A percentile compares a stretch with the other conserved stretches of the same genome.
These are phyloP conservation scores for Heterobasidion irregulare DNA, from an alignment of 1,284 basidiomycete genomes.

Conservation along the genomic window DNA sequence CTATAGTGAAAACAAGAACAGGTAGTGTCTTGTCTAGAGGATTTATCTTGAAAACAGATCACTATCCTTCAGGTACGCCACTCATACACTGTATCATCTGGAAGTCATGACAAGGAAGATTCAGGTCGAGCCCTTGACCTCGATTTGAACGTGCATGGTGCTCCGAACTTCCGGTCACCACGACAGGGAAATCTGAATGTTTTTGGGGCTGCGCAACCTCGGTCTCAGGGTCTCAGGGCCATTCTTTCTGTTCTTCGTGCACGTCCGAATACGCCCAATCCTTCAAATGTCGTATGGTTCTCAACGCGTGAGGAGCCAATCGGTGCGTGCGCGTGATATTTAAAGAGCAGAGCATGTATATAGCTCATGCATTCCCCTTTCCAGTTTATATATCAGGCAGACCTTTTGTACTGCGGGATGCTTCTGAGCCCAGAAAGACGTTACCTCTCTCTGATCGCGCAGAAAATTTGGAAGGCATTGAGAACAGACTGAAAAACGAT, in stretches of 20 bases:
- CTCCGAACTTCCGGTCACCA: conserved; percentile 90
- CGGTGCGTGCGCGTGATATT: conserved; percentile 29
- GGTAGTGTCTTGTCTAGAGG: conserved; percentile 88
- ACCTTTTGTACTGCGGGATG: conserved; percentile 94
- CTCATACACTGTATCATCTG: neutral
- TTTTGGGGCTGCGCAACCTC: conserved; percentile 92
- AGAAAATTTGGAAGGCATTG: conserved; percentile 93
- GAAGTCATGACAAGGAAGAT: neutral
- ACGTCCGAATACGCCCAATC: conserved; percentile 52
- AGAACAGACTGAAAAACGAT: conserved; percentile 85
- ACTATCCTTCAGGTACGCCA: conserved; percentile 73
- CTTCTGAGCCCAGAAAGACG: conserved; percentile 75
- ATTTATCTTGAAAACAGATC: conserved; percentile 91
- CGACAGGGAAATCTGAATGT: conserved; percentile 76
- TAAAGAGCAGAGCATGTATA: conserved; percentile 2
- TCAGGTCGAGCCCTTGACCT: conserved; percentile 81
- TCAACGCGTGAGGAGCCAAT: conserved; percentile 81
- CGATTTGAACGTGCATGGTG: conserved; percentile 89
- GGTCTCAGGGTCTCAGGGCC: conserved; percentile 86
- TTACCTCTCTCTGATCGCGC: conserved; percentile 86
- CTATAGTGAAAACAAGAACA: conserved; percentile 80
- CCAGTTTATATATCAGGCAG: conserved; percentile 87
- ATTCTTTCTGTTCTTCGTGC: conserved; percentile 86
- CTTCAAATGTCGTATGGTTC: conserved; percentile 76
- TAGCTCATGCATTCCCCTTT: conserved; percentile 11